Evolutionary conservation across 768 basidiomycete genomes (phyloP).

Genomic region (Galerina marginata): DNA sequence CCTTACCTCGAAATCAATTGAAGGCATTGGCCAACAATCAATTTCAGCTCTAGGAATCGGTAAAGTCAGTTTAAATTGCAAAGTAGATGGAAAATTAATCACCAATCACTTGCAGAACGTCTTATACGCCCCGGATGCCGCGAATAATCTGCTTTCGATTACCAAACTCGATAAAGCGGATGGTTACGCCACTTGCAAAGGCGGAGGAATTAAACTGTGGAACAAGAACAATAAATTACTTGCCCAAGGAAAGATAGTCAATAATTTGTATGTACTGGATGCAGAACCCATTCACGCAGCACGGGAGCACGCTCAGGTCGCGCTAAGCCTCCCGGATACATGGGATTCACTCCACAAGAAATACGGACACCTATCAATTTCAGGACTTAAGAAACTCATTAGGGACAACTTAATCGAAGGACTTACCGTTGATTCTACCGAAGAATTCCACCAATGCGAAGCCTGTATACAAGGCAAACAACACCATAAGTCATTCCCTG

Average conservation of each 20-base stretch:
- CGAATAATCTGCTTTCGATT: constrained; percentile 27
- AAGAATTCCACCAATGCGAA: constrained; percentile 24
- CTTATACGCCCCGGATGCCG: constrained; percentile 24
- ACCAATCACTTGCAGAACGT: constrained; percentile 21
- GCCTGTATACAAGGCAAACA: constrained; percentile 41
- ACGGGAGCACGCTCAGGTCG: constrained; percentile 6
- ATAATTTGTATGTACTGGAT: constrained; percentile 25
- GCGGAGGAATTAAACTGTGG: constrained; percentile 12
- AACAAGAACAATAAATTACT: constrained; percentile 16
- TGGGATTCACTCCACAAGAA: constrained; percentile 33
- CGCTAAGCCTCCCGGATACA: not conserved
- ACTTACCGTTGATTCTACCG: not conserved
- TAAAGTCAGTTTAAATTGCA: constrained; percentile 23
- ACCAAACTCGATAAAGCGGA: constrained; percentile 23
- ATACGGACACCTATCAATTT: constrained; percentile 30
- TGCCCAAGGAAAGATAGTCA: constrained; percentile 11
- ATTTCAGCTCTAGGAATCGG: constrained; percentile 18
- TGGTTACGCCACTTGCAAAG: constrained; percentile 13
- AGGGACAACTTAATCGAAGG: not conserved
- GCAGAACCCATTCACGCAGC: constrained; percentile 16
- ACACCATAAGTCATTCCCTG: constrained; percentile 32
- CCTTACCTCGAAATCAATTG: constrained; percentile 8
- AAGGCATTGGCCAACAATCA: constrained; percentile 20
- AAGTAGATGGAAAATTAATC: constrained; percentile 18
- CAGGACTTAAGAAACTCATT: constrained; percentile 20